A percentile compares a stretch with the other conserved stretches of the same genome.
phyloP scores from a whole-genome alignment of 768 basidiomycete species.

The Lentinula aciculospora region DNA sequence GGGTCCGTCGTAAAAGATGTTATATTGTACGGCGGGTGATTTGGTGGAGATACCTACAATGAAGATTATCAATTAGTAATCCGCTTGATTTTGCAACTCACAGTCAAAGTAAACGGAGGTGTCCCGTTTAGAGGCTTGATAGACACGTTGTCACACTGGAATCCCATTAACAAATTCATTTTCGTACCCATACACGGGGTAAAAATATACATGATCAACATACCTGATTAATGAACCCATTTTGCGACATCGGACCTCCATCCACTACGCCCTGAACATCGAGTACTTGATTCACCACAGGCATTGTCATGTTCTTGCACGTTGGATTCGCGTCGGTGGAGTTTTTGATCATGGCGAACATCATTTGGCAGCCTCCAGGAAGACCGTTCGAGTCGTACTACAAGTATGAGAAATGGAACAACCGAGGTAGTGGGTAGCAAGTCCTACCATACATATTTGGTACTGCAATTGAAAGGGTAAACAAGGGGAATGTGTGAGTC shows the following conservation, averaged over 20 bases:
- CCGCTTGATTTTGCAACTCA: conserved; percentile 15
- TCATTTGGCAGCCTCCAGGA: conserved; percentile 47
- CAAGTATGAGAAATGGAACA: neutral
- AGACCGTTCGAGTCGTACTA: conserved; percentile 42
- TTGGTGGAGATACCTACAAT: conserved; percentile 39
- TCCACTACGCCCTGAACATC: conserved; percentile 28
- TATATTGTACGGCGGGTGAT: conserved; percentile 48
- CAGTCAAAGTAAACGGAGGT: conserved; percentile 44
- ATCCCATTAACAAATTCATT: neutral
- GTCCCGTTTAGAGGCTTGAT: conserved; percentile 37
- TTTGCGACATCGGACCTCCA: conserved; percentile 35
- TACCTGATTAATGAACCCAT: conserved; percentile 42
- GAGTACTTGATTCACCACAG: conserved; percentile 17
- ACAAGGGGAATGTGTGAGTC: neutral
- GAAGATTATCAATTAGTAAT: neutral
- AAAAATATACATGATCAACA: neutral
- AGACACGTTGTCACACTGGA: conserved; percentile 43
- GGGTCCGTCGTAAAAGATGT: conserved; percentile 31
- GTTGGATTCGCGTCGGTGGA: conserved; percentile 24
- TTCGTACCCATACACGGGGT: neutral
- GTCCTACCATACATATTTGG: conserved; percentile 51
- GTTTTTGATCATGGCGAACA: conserved; percentile 42
- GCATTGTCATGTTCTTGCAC: conserved; percentile 37
- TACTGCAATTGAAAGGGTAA: conserved; percentile 25
- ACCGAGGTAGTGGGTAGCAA: neutral